phyloP scores from a whole-genome alignment of 352 stramenopile genomes.

The Phytophthora brassicae region DNA sequence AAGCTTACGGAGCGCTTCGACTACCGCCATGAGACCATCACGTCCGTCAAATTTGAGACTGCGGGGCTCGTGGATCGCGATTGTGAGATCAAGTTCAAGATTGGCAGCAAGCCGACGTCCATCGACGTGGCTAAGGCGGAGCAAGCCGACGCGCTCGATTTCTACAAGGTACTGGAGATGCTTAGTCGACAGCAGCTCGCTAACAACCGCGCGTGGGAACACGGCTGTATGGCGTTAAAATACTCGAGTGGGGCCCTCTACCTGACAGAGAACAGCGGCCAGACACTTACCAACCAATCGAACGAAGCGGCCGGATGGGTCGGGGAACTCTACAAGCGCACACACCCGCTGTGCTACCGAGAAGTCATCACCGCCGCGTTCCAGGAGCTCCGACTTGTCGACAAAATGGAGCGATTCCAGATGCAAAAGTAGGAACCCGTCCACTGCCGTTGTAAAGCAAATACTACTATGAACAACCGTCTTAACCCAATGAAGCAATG shows the following conservation, averaged over 20 bases:
- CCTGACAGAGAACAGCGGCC: constrained; percentile 43
- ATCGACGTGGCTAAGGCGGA: constrained; percentile 59
- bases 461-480: constrained; percentile 9
- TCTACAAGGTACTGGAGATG: constrained; percentile 62
- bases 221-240: constrained; percentile 45
- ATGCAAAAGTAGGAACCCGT: constrained; percentile 17
- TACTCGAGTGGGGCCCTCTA: constrained; percentile 44
- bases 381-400: constrained; percentile 33
- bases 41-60: constrained; percentile 49
- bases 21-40: constrained; percentile 38
- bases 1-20: constrained; percentile 50
- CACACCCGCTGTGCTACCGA: constrained; percentile 54
- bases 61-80: constrained; percentile 51
- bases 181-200: constrained; percentile 44
- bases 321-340: constrained; percentile 44
- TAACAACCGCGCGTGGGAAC: constrained; percentile 48
- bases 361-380: constrained; percentile 50
- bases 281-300: constrained; percentile 44
- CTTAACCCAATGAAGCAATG: too few relatives aligned
- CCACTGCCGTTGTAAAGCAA: not conserved
- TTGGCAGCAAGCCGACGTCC: constrained; percentile 41
- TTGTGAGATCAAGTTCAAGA: constrained; percentile 62
- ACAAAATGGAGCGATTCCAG: constrained; percentile 41
- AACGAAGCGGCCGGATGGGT: constrained; percentile 53
- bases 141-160: constrained; percentile 29